Evolutionary conservation across 1,284 basidiomycete species (phyloP), one percentile per base, ranked within the genome.

Genomic region (Coniferiporia sulphurascens): DNA sequence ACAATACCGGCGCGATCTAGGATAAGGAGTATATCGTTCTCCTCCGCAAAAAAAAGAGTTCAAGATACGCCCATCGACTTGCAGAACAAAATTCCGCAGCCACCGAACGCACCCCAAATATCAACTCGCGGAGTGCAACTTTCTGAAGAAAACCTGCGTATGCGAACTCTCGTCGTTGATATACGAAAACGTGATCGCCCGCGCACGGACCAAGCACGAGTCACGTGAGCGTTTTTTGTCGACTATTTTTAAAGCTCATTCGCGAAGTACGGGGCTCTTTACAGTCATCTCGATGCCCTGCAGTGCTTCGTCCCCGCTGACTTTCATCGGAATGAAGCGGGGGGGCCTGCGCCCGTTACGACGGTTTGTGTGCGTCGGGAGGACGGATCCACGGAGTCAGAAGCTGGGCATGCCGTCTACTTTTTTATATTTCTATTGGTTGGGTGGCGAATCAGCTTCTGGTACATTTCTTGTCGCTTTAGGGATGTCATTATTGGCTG

Each of bases 351-450:
- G 49, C 58, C 53, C 21, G 7, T 60, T 59, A 38, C 44, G 48
- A 52, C 12, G 44, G 19, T 65, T n/a, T 27, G 27, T 27, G 27
- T 69, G 69, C 72, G 67, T 71, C 73, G 82, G 73, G 76, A 69
- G 83, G 72, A 82, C 58, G 48, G 62, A 73, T 63, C 64, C 58
- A 60, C 63, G 58, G 63, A 62, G 55, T 68, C 81, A 75, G 67
- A 73, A 76, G 73, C 85, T 87, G 85, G 85, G 85, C 85, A 85
- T 87, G 83, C 79, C 82, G 78, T 81, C 78, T 75, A 69, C 79
- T 78, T 66, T 65, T 55, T 68, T 68, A 3, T 41, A 41, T 8
- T 65, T 68, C 69, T 63, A 81, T 72, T 73, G 81, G 78, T 75
- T 68, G 72, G 69, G 76, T 76, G 85, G 83, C 78, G 81, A 87